Evolutionary conservation across 805 yeast genomes (phyloP), one percentile per base, ranked within the genome.

Genomic region (Trichomonascus vanleenenianus): DNA sequence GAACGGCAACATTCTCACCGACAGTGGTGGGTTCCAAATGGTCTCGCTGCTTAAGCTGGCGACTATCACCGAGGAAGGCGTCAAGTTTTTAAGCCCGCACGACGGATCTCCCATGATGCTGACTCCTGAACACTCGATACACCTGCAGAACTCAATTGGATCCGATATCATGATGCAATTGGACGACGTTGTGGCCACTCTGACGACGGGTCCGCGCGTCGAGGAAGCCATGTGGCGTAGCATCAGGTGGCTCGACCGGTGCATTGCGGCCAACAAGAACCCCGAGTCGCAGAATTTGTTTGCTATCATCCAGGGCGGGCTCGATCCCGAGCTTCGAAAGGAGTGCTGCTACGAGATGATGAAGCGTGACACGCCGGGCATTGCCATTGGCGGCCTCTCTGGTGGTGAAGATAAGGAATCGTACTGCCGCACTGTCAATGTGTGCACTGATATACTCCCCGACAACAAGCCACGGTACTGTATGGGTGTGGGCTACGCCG

Each of bases 401-500:
- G 74, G 74, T 1, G 74, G 74, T 8, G 74, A 70, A 46, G 74
- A 66, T 49, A 70, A 70, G 51, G 59, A 51, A 14, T 53, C 61
- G 30, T 70, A 64, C 54, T 70, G 74, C 52, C 49, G 56, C 36
- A 70, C 68, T 40, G 74, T 69, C 2, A 42, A 54, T 8, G 53
- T 58, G 2, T 70, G 74, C 48, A 70, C 74, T 0, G 69, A 63
- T 32, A 50, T 65, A 11, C 57, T 70, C 6, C 74, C 74, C 9
- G 59, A 61, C 33, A 47, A 58, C 46, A 70, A 70, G 52, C 74
- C 74, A 0, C 58, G 71, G 15, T 70, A 70, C 49, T 67, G 71
- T 52, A 70, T 70, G 74, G 74, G 74, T 12, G 72, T 70, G 3
- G 74, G 74, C 14, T 70, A 70, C 45, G 74, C 74, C 6, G 74